Base-by-base conservation (phyloP, 805 yeast species). In the Groenewaldozyma tartarivorans region DNA sequence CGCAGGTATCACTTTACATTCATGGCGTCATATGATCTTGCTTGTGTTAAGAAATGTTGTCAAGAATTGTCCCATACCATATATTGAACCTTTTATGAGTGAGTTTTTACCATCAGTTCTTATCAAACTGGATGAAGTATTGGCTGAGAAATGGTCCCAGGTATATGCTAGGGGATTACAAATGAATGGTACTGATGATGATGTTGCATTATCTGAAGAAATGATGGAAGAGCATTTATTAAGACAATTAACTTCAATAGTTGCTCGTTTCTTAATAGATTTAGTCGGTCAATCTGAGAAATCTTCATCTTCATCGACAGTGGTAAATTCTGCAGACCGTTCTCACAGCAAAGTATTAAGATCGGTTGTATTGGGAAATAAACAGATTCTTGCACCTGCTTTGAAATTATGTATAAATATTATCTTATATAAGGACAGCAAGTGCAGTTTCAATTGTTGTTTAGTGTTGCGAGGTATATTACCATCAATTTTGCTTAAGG, bases 191-290 rank as follows among this genome's bases (percentile, higher is more conserved):
- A 80, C 81, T 2, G 70, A 72, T 33, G 77, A 73, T 33, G 95
- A 87, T 51, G 88, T 79, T 39, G 84, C 86, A 19, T 68, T 90
- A 53, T 80, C 92, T n/a, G 96, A 88, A 50, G 98, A 92, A 56
- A 92, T 92, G 94, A 81, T 92, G 83, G 96, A 90, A 51, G 98
- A 92, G 57, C 95, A 90, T 60, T 72, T 90, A 68, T 66, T 90
- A 45, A 70, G 98, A 50, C 97, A 92, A 58, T 71, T 92, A 31
- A 88, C 97, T 0, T 94, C 94, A 1, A 88, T 94, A 3, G 85
- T 85, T 7, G 95, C 81, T 40, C 68, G 96, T 44, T 69, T 88
- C 54, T 62, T 92, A 48, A 84, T 88, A 61, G 97, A 90, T 56
- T 68, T 87, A 37, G 82, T 83, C 24, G 94, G 95, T 1, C 96